Evolutionary conservation across 257 asterid species (phyloP).

Genomic region (Petrea volubilis): DNA sequence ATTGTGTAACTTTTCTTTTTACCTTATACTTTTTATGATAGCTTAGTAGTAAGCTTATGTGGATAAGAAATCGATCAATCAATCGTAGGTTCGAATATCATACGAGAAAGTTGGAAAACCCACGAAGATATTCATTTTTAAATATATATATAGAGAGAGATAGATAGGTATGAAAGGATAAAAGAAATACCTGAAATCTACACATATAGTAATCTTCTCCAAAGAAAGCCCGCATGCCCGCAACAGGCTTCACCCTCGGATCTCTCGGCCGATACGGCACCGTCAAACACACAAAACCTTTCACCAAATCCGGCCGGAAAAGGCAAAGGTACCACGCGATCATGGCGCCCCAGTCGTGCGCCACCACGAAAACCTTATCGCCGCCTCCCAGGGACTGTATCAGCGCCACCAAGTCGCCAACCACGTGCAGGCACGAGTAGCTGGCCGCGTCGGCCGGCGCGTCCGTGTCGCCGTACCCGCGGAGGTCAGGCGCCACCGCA

Average conservation of each 20-base stretch:
- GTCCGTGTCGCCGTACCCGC: slow-evolving; percentile 79
- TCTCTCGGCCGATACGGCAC: slow-evolving; percentile 67
- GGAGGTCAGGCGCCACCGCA: slow-evolving; percentile 90
- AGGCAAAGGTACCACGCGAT: slow-evolving; percentile 60
- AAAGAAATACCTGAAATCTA: slow-evolving; percentile 67
- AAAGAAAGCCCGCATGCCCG: slow-evolving; percentile 45
- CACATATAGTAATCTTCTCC: slow-evolving; percentile 77
- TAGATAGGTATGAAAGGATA: no score
- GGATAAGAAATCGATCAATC: no score
- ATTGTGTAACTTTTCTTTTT: no score
- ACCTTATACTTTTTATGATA: no score
- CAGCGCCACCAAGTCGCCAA: slow-evolving; percentile 77
- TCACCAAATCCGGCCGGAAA: slow-evolving; percentile 65
- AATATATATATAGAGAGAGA: no score
- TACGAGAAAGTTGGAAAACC: no score
- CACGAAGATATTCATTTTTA: no score
- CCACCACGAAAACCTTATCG: slow-evolving; percentile 62
- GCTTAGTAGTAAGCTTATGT: no score
- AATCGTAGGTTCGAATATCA: no score
- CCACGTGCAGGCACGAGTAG: slow-evolving; percentile 68
- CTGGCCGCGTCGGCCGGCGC: slow-evolving; percentile 44
- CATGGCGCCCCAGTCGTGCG: slow-evolving; percentile 97
- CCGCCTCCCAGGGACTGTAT: slow-evolving; percentile 46
- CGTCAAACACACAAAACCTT: slow-evolving; percentile 44
- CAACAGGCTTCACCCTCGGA: slow-evolving; percentile 57